Evolutionary conservation across 2,329 filamentous ascomycete genomes (phyloP), one percentile per base, ranked within the genome.

Genomic region (Fonsecaea monophora): DNA sequence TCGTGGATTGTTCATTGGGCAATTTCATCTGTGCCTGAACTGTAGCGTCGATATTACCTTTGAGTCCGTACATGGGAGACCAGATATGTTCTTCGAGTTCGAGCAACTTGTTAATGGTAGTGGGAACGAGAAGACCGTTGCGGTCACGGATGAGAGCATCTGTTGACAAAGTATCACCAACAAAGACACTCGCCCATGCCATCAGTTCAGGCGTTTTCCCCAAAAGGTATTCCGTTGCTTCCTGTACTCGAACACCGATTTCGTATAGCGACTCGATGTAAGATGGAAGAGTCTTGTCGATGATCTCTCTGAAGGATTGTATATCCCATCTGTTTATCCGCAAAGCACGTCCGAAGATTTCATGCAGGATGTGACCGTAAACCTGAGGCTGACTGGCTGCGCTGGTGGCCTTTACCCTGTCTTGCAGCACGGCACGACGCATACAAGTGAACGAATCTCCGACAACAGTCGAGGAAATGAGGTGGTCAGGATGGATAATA

Each of bases 71-170:
- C 87, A 93, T 94, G 0, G 95, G 95, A 6, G 94, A 98, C 95
- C 95, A 99, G 34, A 99, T 89, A 75, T 98, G 95, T 78, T 99
- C 95, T 77, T 99, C 95, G 9, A 99, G 92, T 75, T 98, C 95
- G 13, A 99, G 89, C 34, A 99, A 83, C 76, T 98, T 99, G 74
- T 90, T 96, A 72, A 99, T 89, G 72, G 91, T 93, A 85, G 98
- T 89, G 65, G 85, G 90, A 10, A 90, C 87, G 71, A 89, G 90
- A 61, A 90, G 87, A 48, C 90, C 90, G 74, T 93, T 90, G 55
- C 91, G 87, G 71, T 94, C 92, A 71, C 92, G 90, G 30, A 96
- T 90, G 48, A 92, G 76, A 2, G 92, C 93, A 71, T 90, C 87
- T 4, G 84, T 74, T 85, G 86, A 88, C 35, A 93, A 92, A 64